These are phyloP conservation scores for Eucalyptus cladocalyx DNA, from an alignment of 345 rosid species.

Conservation along the genomic window DNA sequence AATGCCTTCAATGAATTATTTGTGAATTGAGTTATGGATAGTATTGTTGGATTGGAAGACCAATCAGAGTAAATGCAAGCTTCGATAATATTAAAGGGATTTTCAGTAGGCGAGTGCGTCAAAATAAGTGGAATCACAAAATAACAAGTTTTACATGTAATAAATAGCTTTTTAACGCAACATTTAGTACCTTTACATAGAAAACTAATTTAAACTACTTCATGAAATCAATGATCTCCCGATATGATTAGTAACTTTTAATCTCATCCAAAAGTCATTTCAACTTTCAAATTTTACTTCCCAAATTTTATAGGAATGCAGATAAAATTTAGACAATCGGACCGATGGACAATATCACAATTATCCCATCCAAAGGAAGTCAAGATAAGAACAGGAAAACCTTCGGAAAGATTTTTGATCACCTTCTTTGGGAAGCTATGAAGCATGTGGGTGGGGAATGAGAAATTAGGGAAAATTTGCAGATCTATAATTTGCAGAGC, in stretches of 20 bases:
- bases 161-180: too few species aligned
- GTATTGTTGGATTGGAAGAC: not conserved
- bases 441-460: not conserved
- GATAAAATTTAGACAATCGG: not conserved
- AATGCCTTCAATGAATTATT: not conserved
- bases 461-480: not conserved
- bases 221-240: not conserved
- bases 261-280: not conserved
- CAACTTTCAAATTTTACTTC: not conserved
- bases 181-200: too few species aligned
- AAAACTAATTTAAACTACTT: not conserved
- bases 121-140: not conserved
- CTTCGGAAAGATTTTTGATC: not conserved
- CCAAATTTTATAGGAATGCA: not conserved
- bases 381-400: not conserved
- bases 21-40: not conserved
- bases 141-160: not conserved
- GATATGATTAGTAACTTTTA: not conserved
- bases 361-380: not conserved
- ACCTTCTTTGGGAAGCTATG: not conserved
- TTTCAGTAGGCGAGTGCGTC: accelerated
- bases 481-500: too few species aligned
- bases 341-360: not conserved
- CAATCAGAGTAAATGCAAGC: accelerated
- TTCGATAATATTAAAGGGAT: not conserved